Percentiles rank a stretch among this genome's conserved stretches.
These are phyloP conservation scores for Arbutus unedo DNA, from an alignment of 148 eudicot species.

Conservation along the genomic window DNA sequence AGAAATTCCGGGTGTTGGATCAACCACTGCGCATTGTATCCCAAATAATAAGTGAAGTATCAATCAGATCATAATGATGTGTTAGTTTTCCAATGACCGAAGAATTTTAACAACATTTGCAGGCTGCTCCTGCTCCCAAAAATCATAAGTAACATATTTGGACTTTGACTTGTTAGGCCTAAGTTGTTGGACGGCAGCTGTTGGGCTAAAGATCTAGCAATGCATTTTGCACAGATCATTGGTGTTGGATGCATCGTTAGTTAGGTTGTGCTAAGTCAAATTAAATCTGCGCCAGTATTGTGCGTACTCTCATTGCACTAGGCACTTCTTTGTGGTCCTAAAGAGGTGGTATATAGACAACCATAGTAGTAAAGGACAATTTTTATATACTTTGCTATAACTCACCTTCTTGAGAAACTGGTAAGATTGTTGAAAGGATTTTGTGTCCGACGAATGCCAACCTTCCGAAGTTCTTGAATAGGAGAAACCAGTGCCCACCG, in stretches of 20 bases:
- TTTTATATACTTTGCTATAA: neutral
- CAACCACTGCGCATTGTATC: conserved; percentile 29
- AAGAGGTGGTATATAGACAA: too few relatives aligned
- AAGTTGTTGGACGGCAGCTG: neutral
- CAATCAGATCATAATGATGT: neutral
- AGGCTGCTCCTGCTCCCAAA: too few relatives aligned
- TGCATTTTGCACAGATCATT: too few relatives aligned
- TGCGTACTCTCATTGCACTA: neutral
- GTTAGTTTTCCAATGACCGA: neutral
- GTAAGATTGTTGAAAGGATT: conserved; percentile 24
- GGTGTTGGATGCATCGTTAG: too few relatives aligned
- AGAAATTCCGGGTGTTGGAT: conserved; percentile 26
- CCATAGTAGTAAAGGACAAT: too few relatives aligned
- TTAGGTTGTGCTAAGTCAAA: too few relatives aligned
- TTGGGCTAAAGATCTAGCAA: too few relatives aligned
- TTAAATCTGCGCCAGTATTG: too few relatives aligned
- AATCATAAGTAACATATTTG: too few relatives aligned
- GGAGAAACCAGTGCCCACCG: conserved; percentile 37
- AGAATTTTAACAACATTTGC: neutral
- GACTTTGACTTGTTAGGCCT: too few relatives aligned
- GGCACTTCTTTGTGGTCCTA: too few relatives aligned
- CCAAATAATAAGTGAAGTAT: neutral
- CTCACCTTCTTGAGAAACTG: conserved; percentile 29
- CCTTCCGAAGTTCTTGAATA: conserved; percentile 24
- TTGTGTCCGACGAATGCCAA: conserved; percentile 22